Base-by-base conservation (phyloP, 768 basidiomycete species). In the Boletus rubescentipes region DNA sequence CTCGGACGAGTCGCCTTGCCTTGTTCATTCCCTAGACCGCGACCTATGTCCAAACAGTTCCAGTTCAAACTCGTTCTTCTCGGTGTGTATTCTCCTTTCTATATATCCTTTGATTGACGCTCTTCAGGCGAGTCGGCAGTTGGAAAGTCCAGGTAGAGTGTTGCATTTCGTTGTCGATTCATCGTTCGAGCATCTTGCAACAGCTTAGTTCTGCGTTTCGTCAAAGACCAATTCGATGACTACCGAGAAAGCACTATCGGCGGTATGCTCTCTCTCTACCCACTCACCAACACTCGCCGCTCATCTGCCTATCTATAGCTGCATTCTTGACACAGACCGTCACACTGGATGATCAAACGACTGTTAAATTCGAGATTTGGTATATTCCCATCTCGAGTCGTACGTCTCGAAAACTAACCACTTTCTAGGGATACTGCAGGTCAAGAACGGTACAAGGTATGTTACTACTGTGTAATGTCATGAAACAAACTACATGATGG, bases 241-340 rank as follows among this genome's bases (percentile, higher is more conserved):
- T 94, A 94, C 71, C 81, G 93, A 71, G 93, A 96, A 75, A 93
- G 91, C 62, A 96, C 93, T 21, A 95, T 95, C 61, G 92, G 93
- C 68, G 90, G 92, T 87, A 59, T 53, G 64, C 59, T n/a, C 21
- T 50, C 36, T 40, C 2, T 15, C 18, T 30, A 2, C 23, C 10
- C 31, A 26, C 8, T 21, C 20, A 21, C 43, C 20, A 53, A 40
- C 36, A 31, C 39, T 15, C 63, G 46, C 34, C 42, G 49, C 61
- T 63, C 62, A 65, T 36, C 18, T 6, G 61, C 58, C 49, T 40
- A 36, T 29, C 51, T 54, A 52, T 64, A 93, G 96, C 96, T 55
- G 96, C 96, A 34, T 99, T 99, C 80, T 73, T 99, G 61, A 98
- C 97, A n/a, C 96, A 98, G 72, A 97, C 95, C 4, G 91, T 98